Base-by-base conservation (phyloP, 129 eudicot genomes). In the Sambucus nigra region DNA sequence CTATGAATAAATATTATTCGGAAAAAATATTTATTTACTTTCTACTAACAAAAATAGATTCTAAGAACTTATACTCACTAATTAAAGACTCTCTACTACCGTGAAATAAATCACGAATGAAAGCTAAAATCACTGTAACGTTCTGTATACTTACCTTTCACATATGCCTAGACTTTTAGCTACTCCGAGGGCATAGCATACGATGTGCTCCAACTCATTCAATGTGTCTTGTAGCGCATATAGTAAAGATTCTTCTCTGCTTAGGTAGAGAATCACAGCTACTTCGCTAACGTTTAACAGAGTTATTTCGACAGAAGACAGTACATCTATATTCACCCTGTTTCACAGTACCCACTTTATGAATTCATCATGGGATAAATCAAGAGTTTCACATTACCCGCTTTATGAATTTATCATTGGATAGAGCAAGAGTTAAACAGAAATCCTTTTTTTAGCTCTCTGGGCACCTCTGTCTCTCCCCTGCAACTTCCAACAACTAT, bases 371-470 rank as follows among this genome's bases (percentile, higher is more conserved):
- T n/a, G n/a, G n/a, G n/a, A n/a, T n/a, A n/a, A n/a, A n/a, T n/a
- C n/a, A n/a, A n/a, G n/a, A n/a, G n/a, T n/a, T n/a, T n/a, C n/a
- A n/a, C n/a, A n/a, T n/a, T n/a, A n/a, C n/a, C 41, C 9, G n/a
- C 10, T 7, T 23, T 45, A 9, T 22, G 63, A 53, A 55, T 5
- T 56, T 32, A 29, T 12, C 57, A n/a, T 13, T 21, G 23, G 27
- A 32, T 25, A 25, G 11, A 21, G 2, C 28, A 23, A 33, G 38
- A 51, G 38, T 51, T 17, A 51, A 52, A 61, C 27, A 70, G 54
- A 68, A 35, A 49, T 55, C 54, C 54, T 49, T 49, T 57, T 53
- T 49, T 61, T 46, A 45, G 25, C 48, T 55, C 60, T 52, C 63
- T 73, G 53, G 59, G 46, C 25, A 7, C 33, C 20, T 59, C 26